phyloP scores from a whole-genome alignment of 1,139 yeast species.

The Arxiozyma telluris region DNA sequence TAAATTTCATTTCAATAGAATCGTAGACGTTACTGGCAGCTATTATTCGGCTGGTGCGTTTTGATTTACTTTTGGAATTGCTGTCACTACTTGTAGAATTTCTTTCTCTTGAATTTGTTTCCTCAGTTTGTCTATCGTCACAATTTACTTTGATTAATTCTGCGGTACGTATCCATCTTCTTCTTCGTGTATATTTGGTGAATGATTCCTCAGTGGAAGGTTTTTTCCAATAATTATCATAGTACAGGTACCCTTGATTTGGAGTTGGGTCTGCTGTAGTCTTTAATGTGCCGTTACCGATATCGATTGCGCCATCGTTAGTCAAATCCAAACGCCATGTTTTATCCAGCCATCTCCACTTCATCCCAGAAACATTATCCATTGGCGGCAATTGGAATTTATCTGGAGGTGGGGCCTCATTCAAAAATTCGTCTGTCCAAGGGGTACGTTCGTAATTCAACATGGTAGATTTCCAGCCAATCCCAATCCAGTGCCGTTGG shows the following conservation, averaged over 20 bases:
- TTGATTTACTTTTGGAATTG: not conserved
- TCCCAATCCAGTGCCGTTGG: slow-evolving; percentile 95
- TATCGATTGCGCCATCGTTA: slow-evolving; percentile 76
- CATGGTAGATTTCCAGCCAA: slow-evolving; percentile 93
- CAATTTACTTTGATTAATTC: slow-evolving; percentile 47
- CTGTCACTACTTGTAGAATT: slow-evolving; percentile 17
- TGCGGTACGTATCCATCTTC: slow-evolving; percentile 95
- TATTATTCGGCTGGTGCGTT: not conserved
- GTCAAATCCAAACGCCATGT: slow-evolving; percentile 88
- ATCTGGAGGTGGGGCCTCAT: slow-evolving; percentile 76
- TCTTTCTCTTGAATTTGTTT: slow-evolving; percentile 11
- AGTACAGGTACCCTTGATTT: slow-evolving; percentile 83
- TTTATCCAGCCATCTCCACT: slow-evolving; percentile 93
- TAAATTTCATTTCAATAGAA: slow-evolving; percentile 1
- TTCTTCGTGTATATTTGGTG: slow-evolving; percentile 84
- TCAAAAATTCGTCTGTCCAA: slow-evolving; percentile 94
- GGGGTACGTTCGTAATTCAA: slow-evolving; percentile 89
- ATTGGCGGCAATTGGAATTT: slow-evolving; percentile 80
- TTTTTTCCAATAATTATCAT: slow-evolving; percentile 90
- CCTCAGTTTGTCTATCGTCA: slow-evolving; percentile 32
- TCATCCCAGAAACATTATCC: slow-evolving; percentile 49
- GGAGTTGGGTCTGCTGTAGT: slow-evolving; percentile 71
- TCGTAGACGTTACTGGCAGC: not conserved
- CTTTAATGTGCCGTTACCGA: slow-evolving; percentile 56
- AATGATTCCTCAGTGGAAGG: slow-evolving; percentile 84